Conservation (phyloP, 2,329 filamentous ascomycete species). For the Cercospora sp. region DNA sequence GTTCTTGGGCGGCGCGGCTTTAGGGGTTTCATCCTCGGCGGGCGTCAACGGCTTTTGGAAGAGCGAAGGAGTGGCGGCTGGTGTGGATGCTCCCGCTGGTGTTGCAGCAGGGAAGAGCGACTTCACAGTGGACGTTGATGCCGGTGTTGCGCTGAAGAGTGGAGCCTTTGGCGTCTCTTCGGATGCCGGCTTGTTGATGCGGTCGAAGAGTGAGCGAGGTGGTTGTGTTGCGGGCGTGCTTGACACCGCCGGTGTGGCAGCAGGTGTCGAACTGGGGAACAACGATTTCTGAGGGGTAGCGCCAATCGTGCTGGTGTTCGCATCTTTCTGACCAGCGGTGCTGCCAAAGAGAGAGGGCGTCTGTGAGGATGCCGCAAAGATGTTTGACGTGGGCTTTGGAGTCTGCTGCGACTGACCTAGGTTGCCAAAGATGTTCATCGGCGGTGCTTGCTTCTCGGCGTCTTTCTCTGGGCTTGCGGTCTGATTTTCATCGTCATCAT, state of each 20-base stretch:
- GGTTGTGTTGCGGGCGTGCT: constrained; percentile 19
- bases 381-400: constrained; percentile 13
- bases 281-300: constrained; percentile 30
- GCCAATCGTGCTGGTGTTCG: constrained; percentile 32
- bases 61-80: constrained; percentile 12
- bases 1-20: constrained; percentile 17
- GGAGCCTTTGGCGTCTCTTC: constrained; percentile 20
- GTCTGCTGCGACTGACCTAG: constrained; percentile 12
- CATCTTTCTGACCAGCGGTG: constrained; percentile 28
- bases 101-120: constrained; percentile 14
- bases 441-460: constrained; percentile 8
- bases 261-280: constrained; percentile 9
- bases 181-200: constrained; percentile 17
- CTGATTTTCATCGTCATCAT: constrained; percentile 22
- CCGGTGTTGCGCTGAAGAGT: constrained; percentile 17
- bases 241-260: constrained; percentile 15
- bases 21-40: constrained; percentile 5
- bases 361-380: constrained; percentile 9
- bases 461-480: constrained; percentile 8
- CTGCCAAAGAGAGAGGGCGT: constrained; percentile 16
- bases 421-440: constrained; percentile 11
- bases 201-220: constrained; percentile 25
- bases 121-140: constrained; percentile 20
- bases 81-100: constrained; percentile 2
- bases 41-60: constrained; percentile 16